Percentiles rank a stretch among this genome's conserved stretches.
These are phyloP conservation scores for Apiotrichum sp. DNA, from an alignment of 1,284 basidiomycete genomes.

Conservation along the genomic window DNA sequence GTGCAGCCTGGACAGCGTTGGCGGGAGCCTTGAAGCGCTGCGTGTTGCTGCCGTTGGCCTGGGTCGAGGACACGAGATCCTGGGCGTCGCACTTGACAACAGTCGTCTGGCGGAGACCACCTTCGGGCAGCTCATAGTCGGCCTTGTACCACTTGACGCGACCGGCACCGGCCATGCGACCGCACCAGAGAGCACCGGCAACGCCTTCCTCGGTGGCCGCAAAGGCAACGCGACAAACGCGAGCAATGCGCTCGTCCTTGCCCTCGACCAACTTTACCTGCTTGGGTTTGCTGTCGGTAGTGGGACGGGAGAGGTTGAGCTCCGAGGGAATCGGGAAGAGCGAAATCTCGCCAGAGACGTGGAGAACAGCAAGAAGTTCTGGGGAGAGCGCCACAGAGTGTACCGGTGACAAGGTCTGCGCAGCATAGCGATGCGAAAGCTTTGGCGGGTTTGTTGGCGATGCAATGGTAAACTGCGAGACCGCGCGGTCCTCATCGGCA, in stretches of 20 bases:
- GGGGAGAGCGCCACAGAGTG: constrained; percentile 54
- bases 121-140: constrained; percentile 57
- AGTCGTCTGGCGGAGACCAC: constrained; percentile 38
- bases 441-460: constrained; percentile 52
- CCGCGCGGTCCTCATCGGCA: constrained; percentile 66
- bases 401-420: constrained; percentile 58
- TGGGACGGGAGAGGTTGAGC: constrained; percentile 43
- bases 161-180: constrained; percentile 58
- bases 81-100: constrained; percentile 51
- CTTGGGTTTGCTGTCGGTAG: constrained; percentile 34
- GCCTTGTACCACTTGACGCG: constrained; percentile 61
- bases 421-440: constrained; percentile 54
- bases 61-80: constrained; percentile 39
- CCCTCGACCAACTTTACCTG: constrained; percentile 39
- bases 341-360: constrained; percentile 61
- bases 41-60: constrained; percentile 19
- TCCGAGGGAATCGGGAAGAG: constrained; percentile 59
- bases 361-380: constrained; percentile 56
- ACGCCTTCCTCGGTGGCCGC: constrained; percentile 50
- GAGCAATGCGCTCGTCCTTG: constrained; percentile 34
- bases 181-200: constrained; percentile 55
- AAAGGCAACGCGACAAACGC: constrained; percentile 31
- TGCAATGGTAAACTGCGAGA: constrained; percentile 54
- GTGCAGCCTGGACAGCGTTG: constrained; percentile 25
- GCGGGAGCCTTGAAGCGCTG: constrained; percentile 43